These are phyloP conservation scores for Clarireedia paspali DNA, from an alignment of 2,329 filamentous ascomycete species.

Conservation along the genomic window DNA sequence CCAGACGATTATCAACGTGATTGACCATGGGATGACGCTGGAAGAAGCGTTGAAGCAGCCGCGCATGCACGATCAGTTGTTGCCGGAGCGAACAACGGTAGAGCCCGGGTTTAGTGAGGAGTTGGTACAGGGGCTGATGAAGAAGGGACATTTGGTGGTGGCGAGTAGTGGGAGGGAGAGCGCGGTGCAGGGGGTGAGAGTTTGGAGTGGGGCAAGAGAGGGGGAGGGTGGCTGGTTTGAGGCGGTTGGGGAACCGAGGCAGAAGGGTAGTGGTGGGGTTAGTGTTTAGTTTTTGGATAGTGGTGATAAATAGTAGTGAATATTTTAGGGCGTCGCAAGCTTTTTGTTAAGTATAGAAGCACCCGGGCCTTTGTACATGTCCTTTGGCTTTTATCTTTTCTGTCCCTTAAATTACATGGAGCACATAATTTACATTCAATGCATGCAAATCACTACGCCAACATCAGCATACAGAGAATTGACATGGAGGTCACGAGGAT, in stretches of 20 bases:
- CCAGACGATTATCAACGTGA: conserved; percentile 63
- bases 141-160: conserved; percentile 62
- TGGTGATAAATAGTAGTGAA: neutral
- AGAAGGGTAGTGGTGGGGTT: conserved; percentile 44
- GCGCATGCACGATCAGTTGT: conserved; percentile 73
- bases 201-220: conserved; percentile 58
- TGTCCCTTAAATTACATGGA: too few species aligned
- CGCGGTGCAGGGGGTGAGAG: conserved; percentile 61
- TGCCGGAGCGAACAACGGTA: conserved; percentile 61
- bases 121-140: conserved; percentile 55
- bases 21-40: conserved; percentile 56
- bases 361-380: too few species aligned
- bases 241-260: conserved; percentile 67
- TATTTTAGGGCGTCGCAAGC: too few species aligned
- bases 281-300: neutral
- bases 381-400: too few species aligned
- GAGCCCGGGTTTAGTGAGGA: conserved; percentile 61
- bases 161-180: conserved; percentile 58
- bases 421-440: too few species aligned
- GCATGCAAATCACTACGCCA: too few species aligned
- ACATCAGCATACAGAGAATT: too few species aligned
- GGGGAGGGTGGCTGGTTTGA: conserved; percentile 72
- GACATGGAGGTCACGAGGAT: too few species aligned
- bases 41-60: conserved; percentile 56
- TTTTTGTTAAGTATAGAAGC: too few species aligned